Percentiles rank a stretch among this genome's conserved stretches.
Evolutionary conservation across 2,329 filamentous ascomycete species (phyloP).

Genomic region (Aspergillus aculeatus): DNA sequence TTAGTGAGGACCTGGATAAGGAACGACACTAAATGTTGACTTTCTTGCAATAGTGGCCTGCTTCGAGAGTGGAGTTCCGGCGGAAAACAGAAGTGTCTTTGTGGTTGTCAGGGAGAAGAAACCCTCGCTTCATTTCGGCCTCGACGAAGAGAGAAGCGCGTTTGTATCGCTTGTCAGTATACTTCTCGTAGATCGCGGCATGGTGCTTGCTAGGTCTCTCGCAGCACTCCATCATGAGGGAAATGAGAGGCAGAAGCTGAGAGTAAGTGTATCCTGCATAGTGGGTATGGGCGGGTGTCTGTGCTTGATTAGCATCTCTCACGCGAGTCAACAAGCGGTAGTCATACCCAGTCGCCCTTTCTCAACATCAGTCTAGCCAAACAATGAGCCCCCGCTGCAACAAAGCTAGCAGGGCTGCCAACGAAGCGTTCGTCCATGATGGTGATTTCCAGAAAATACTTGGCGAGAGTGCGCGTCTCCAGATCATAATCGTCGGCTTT

Average conservation of each 20-base stretch:
- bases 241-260: conserved; percentile 76
- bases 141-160: conserved; percentile 78
- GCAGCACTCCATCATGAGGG: conserved; percentile 83
- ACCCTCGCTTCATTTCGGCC: conserved; percentile 65
- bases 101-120: conserved; percentile 47
- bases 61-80: conserved; percentile 15
- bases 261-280: conserved; percentile 90
- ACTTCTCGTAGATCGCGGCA: conserved; percentile 85
- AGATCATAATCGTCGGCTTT: conserved; percentile 98
- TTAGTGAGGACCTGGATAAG: conserved; percentile 5
- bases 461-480: conserved; percentile 90
- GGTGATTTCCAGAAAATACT: conserved; percentile 95
- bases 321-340: conserved; percentile 3
- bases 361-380: conserved; percentile 82
- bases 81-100: conserved; percentile 17
- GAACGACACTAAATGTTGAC: conserved; percentile 12
- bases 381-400: conserved; percentile 89
- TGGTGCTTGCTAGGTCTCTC: conserved; percentile 79
- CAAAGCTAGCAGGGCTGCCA: conserved; percentile 82
- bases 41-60: conserved; percentile 20
- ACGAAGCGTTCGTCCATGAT: conserved; percentile 99
- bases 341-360: conserved; percentile 88
- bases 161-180: conserved; percentile 83
- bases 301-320: conserved; percentile 19
- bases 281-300: conserved; percentile 81